phyloP scores from a whole-genome alignment of 2,329 filamentous ascomycete genomes.

The Coniella vitis region DNA sequence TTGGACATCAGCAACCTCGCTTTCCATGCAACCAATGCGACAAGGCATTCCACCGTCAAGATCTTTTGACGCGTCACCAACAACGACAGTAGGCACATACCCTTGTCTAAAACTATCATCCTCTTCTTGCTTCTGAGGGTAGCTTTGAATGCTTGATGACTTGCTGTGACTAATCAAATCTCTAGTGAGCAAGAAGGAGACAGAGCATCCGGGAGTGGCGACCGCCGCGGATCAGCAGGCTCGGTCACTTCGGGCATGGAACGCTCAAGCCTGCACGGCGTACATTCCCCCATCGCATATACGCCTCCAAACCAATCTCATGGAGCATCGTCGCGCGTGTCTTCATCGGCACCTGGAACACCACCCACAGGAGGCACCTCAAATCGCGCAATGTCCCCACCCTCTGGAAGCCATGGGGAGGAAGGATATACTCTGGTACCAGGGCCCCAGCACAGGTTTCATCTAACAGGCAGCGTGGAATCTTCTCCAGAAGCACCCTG shows the following conservation, averaged over 20 bases:
- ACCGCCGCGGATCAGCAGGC: constrained; percentile 23
- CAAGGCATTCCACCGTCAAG: constrained; percentile 50
- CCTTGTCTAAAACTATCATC: no score
- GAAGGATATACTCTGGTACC: not conserved
- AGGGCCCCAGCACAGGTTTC: not conserved
- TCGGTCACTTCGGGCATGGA: constrained; percentile 19
- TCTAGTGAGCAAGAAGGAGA: constrained; percentile 41
- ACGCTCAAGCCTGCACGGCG: constrained; percentile 12
- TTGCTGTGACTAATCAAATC: constrained; percentile 13
- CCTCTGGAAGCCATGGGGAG: constrained; percentile 1
- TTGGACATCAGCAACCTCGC: constrained; percentile 50
- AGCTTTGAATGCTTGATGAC: not conserved
- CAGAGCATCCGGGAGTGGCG: constrained; percentile 25
- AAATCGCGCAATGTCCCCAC: constrained; percentile 10
- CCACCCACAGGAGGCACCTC: constrained; percentile 6
- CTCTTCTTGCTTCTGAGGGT: not conserved
- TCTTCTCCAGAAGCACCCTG: not conserved
- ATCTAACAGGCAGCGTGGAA: constrained; percentile 2
- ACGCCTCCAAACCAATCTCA: constrained; percentile 12
- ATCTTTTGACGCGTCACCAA: constrained; percentile 52
- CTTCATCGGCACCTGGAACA: constrained; percentile 19
- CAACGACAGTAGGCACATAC: constrained; percentile 39
- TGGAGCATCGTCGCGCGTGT: constrained; percentile 15
- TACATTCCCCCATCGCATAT: constrained; percentile 8
- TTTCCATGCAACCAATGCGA: constrained; percentile 49